These are phyloP conservation scores for Acanthamoeba castellanii DNA, from an alignment of 208 protist species.

Conservation along the genomic window DNA sequence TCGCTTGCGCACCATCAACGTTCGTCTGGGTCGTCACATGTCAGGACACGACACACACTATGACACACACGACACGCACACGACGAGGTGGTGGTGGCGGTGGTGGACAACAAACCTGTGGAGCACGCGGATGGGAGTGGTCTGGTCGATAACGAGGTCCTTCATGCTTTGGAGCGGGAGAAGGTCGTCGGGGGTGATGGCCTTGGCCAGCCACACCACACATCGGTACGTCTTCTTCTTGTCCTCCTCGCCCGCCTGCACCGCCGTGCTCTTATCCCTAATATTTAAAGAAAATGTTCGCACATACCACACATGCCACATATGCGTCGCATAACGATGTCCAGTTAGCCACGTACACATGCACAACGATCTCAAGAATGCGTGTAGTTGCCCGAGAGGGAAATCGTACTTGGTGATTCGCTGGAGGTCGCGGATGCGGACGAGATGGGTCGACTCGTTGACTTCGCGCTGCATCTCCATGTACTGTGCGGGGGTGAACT, in stretches of 20 bases:
- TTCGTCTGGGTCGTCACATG: not conserved
- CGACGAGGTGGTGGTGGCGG: not conserved
- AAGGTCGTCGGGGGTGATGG: conserved; percentile 62
- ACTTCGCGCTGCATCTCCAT: conserved; percentile 64
- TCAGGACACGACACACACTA: conserved; percentile 20
- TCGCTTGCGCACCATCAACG: conserved; percentile 75
- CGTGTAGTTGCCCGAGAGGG: no score
- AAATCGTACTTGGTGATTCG: conserved; percentile 77
- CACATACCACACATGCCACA: no score
- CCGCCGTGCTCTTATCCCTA: conserved; percentile 52
- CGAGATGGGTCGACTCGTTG: conserved; percentile 67
- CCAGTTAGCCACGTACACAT: no score
- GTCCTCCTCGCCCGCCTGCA: conserved; percentile 82
- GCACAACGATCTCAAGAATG: no score
- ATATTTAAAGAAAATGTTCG: no score
- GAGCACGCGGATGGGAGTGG: conserved; percentile 89
- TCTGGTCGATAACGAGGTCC: conserved; percentile 83
- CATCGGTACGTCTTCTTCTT: conserved; percentile 86
- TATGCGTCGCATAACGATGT: no score
- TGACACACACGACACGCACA: not conserved
- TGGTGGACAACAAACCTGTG: conserved; percentile 76
- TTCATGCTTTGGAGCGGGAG: conserved; percentile 29
- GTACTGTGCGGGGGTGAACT: conserved; percentile 62
- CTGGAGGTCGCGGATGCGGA: conserved; percentile 83
- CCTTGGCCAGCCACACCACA: conserved; percentile 78